Base-by-base conservation (phyloP, 345 rosid genomes). In the Rhodamnia argentea region DNA sequence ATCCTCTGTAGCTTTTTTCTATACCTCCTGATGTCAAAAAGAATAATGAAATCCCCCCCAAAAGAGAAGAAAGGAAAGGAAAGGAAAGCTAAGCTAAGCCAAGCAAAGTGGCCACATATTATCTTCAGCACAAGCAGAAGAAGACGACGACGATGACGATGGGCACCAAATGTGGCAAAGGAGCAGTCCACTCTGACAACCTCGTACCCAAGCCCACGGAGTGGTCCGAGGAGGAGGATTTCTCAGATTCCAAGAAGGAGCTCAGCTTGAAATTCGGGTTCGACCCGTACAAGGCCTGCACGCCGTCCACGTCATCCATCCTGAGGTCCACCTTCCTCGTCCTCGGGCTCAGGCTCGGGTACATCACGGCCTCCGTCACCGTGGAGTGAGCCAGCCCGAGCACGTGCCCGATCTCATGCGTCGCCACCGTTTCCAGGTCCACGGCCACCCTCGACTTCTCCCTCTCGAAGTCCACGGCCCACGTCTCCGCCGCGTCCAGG, bases 361-460 rank as follows among this genome's bases (percentile, higher is more conserved):
- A 97, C 99, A 97, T 97, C 87, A 97, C 98, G 10, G 99, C 97
- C 47, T 94, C 95, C 60, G 92, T 92, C 2, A 90, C 92, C 83
- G 98, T 91, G 24, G 95, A 89, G 87, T 97, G 99, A 40, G 92
- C 99, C 88, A 97, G 87, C 9, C 99, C 99, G 8, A 97, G 89
- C 29, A 96, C 86, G 85, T 97, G 99, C 75, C 99, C 99, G 12
- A 97, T 97, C 92, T 97, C 99, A 83, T 97, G 99, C 5, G 95
- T 96, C 18, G 95, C 99, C 89, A 97, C 99, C 6, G 99, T 96
- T 57, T 97, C 99, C 92, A 97, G 90, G 60, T 97, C 98, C 85
- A 97, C 92, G 5, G 98, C 99, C 58, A 52, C 91, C 85, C 42
- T 90, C 10, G 96, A 96, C 86, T 87, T 91, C 52, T 75, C 91